Evolutionary conservation across 768 basidiomycete species (phyloP), one percentile per base, ranked within the genome.

Genomic region (Suillus hirtellus): DNA sequence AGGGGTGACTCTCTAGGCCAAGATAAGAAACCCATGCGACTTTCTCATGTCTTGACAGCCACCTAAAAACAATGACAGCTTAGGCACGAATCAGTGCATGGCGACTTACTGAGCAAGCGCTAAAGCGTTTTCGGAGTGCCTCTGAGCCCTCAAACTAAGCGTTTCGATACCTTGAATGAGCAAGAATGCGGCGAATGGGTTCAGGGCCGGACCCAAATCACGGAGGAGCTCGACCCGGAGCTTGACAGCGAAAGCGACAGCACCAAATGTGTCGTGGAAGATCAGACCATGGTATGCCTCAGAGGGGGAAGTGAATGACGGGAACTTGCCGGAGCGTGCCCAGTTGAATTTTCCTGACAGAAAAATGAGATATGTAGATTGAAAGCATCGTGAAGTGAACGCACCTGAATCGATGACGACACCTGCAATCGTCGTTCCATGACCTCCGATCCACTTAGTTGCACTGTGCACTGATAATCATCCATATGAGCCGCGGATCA

Each of bases 21-120:
- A 87, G 82, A 70, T 94, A 95, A 0, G 86, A 87, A 1, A 93
- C 89, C 92, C 90, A 94, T 0, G 83, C 75, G 43, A 95, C 83
- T 38, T 82, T 80, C 11, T 85, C 82, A 70, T 94, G 86, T 55
- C 81, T 72, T 68, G 87, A 80, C 40, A 94, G 84, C 79, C 82
- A 89, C 40, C 66, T 75, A 42, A 7, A 2, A 14, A 31, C 3
- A 11, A 1, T 38, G 31, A 35, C n/a, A 31, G 27, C 1, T 5
- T 38, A n/a, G 0, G 0, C 46, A 4, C 11, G 24, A 8, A 35
- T 21, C 4, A 17, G 14, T 14, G 31, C 8, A 15, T n/a, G 12
- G 31, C 4, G 1, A 70, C 75, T 59, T 64, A 79, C 69, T 67
- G 73, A 1, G 87, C 87, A 27, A 87, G 75, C 1, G 76, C 77